Evolutionary conservation across 2,329 filamentous ascomycete species (phyloP).

Genomic region (Tothia fuscella): DNA sequence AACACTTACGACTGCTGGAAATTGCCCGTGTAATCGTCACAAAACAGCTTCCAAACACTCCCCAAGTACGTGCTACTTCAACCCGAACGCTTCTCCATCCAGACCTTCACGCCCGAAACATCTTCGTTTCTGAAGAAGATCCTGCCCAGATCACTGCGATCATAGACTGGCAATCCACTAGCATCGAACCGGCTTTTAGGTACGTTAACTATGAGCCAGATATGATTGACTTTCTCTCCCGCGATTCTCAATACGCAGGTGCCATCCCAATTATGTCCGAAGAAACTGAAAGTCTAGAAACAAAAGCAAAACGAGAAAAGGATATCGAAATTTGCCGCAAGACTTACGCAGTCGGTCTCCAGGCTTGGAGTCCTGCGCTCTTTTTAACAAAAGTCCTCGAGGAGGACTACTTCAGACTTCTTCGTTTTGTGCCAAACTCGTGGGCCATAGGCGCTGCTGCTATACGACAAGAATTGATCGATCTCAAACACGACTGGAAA

Average conservation of each 20-base stretch:
- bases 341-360: conserved; percentile 4
- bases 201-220: conserved; percentile 12
- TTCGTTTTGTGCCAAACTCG: conserved; percentile 21
- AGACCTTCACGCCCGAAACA: conserved; percentile 14
- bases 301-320: conserved; percentile 5
- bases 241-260: background rate
- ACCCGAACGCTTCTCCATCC: conserved; percentile 11
- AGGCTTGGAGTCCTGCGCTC: conserved; percentile 2
- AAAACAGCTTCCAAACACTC: conserved; percentile 7
- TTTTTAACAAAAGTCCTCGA: background rate
- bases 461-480: conserved; percentile 22
- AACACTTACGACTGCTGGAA: conserved; percentile 12
- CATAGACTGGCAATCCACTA: conserved; percentile 14
- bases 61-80: conserved; percentile 9
- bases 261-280: background rate
- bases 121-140: conserved; percentile 14
- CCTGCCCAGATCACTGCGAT: conserved; percentile 11
- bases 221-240: background rate
- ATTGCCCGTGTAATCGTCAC: conserved; percentile 8
- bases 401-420: conserved; percentile 19
- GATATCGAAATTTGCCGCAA: conserved; percentile 5
- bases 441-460: conserved; percentile 20
- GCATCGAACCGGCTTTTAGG: conserved; percentile 9
- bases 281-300: conserved; percentile 1
- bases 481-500: conserved; percentile 19